Evolutionary conservation across 2,329 filamentous ascomycete genomes (phyloP).

Genomic region (Talaromyces sp.): DNA sequence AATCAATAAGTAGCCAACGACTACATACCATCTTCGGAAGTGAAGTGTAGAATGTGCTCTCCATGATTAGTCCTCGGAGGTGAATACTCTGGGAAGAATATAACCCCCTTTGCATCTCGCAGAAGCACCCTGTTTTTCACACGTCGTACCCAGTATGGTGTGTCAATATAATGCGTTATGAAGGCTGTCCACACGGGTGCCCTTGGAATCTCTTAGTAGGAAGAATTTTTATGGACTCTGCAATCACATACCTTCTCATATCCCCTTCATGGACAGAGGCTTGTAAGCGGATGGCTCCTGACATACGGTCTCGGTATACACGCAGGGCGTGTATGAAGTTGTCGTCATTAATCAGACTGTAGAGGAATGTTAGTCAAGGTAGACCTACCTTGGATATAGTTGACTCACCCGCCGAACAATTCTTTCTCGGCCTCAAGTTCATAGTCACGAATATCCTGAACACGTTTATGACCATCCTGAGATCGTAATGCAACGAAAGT

Average conservation of each 20-base stretch:
- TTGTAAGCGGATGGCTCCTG: constrained; percentile 54
- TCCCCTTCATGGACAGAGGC: constrained; percentile 53
- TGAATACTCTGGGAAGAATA: constrained; percentile 52
- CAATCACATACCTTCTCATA: constrained; percentile 43
- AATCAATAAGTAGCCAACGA: not conserved
- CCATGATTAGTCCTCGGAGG: constrained; percentile 36
- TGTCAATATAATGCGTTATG: constrained; percentile 47
- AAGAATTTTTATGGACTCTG: not conserved
- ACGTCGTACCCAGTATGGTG: constrained; percentile 48
- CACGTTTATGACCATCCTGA: constrained; percentile 48
- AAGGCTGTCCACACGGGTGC: constrained; percentile 62
- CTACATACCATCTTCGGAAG: constrained; percentile 29
- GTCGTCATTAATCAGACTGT: constrained; percentile 52
- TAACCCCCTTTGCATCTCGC: constrained; percentile 49
- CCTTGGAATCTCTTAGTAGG: constrained; percentile 23
- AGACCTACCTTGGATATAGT: not conserved
- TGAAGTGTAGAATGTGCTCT: constrained; percentile 42
- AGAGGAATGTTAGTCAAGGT: not conserved
- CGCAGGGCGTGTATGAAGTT: constrained; percentile 53
- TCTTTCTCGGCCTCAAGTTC: constrained; percentile 49
- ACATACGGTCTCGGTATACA: constrained; percentile 51
- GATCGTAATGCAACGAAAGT: constrained; percentile 57
- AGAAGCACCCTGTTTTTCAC: constrained; percentile 47
- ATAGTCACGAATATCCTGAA: constrained; percentile 45
- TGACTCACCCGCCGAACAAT: constrained; percentile 49